phyloP scores from a whole-genome alignment of 768 basidiomycete species.

The Filobasidium wieringae region DNA sequence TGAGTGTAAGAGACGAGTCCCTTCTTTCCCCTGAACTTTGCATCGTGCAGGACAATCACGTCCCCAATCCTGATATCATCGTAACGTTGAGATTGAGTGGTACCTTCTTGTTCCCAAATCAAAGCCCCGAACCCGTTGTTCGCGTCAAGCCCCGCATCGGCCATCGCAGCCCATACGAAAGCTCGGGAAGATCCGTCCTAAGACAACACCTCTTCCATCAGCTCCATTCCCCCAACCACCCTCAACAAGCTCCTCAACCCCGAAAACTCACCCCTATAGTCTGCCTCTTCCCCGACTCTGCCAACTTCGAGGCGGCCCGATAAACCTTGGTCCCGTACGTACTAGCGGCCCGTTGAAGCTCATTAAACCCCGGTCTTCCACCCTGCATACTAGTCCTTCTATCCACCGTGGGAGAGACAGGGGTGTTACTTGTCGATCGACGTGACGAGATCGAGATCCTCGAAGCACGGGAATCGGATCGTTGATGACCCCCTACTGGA shows the following conservation, averaged over 20 bases:
- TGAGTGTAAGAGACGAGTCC: conserved; percentile 61
- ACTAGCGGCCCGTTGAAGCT: conserved; percentile 58
- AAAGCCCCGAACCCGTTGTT: conserved; percentile 52
- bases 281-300: conserved; percentile 62
- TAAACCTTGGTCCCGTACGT: conserved; percentile 64
- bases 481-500: neutral
- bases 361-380: conserved; percentile 44
- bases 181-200: conserved; percentile 69
- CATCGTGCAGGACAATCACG: conserved; percentile 60
- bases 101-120: conserved; percentile 59
- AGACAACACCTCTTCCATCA: neutral
- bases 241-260: neutral
- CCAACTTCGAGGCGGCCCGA: conserved; percentile 55
- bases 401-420: neutral
- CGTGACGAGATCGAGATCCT: conserved; percentile 4
- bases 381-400: neutral
- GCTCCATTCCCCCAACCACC: neutral
- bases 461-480: conserved; percentile 11
- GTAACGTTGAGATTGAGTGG: conserved; percentile 55
- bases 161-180: conserved; percentile 58
- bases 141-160: conserved; percentile 45
- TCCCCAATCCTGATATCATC: conserved; percentile 70
- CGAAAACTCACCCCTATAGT: conserved; percentile 49
- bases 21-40: conserved; percentile 67
- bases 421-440: conserved; percentile 5